Evolutionary conservation across 176 grass and related monocot genomes (phyloP).

Genomic region (Pontederia crassipes): DNA sequence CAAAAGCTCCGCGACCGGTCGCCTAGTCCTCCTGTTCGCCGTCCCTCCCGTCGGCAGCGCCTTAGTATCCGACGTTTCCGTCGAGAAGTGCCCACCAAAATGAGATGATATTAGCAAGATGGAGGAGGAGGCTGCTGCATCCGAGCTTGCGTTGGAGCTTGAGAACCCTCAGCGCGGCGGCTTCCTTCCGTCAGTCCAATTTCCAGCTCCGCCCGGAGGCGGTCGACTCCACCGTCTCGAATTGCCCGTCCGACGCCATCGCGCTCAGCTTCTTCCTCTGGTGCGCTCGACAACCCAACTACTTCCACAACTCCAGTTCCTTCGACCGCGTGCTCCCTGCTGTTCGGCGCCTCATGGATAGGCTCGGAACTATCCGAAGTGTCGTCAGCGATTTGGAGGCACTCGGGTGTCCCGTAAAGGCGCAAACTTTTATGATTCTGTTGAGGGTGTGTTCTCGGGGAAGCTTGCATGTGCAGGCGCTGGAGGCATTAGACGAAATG

Average conservation of each 20-base stretch:
- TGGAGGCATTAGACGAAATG: slow-evolving; percentile 78
- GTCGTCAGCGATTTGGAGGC: slow-evolving; percentile 38
- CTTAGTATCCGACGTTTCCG: too few relatives aligned
- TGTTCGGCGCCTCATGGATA: slow-evolving; percentile 41
- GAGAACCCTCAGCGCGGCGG: slow-evolving; percentile 18
- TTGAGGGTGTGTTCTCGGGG: slow-evolving; percentile 76
- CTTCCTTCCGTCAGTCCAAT: neutral
- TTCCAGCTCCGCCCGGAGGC: slow-evolving; percentile 35
- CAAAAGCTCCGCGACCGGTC: too few relatives aligned
- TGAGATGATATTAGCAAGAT: too few relatives aligned
- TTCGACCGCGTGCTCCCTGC: slow-evolving; percentile 64
- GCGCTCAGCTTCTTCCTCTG: slow-evolving; percentile 77
- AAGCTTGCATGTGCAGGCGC: slow-evolving; percentile 34
- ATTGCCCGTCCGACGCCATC: slow-evolving; percentile 54
- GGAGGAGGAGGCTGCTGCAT: too few relatives aligned
- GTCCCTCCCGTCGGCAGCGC: too few relatives aligned
- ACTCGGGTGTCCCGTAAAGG: slow-evolving; percentile 48
- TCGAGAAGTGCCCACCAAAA: too few relatives aligned
- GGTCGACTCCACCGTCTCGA: slow-evolving; percentile 38
- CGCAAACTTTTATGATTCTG: slow-evolving; percentile 64
- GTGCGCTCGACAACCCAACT: slow-evolving; percentile 59
- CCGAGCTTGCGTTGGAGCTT: neutral
- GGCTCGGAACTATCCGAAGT: slow-evolving; percentile 30
- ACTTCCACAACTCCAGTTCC: slow-evolving; percentile 56
- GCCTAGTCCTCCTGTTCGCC: too few relatives aligned